Evolutionary conservation across 108 stramenopile species (phyloP).

Genomic region (Bacterosira constricta): DNA sequence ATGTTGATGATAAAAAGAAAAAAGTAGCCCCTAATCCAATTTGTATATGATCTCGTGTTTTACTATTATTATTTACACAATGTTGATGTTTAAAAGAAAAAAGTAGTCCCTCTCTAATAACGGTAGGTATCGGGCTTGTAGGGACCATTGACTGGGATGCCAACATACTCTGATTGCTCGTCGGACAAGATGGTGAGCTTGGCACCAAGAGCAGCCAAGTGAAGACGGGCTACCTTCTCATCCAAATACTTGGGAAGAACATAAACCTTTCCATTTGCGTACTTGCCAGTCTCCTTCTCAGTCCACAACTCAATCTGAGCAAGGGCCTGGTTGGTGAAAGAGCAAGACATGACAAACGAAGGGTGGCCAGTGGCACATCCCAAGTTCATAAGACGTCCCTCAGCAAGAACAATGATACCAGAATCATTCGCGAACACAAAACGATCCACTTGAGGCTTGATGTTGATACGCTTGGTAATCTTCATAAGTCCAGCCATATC

Average conservation of each 20-base stretch:
- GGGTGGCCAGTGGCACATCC: slow-evolving; percentile 99
- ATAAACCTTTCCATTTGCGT: slow-evolving; percentile 95
- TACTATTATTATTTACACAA: slow-evolving; percentile 2
- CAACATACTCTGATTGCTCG: slow-evolving; percentile 99
- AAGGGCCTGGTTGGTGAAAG: slow-evolving; percentile 99
- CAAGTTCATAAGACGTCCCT: slow-evolving; percentile 99
- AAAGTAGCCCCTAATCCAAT: neutral
- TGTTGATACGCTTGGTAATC: slow-evolving; percentile 93
- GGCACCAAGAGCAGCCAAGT: slow-evolving; percentile 94
- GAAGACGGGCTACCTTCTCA: slow-evolving; percentile 99
- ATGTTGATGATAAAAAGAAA: neutral
- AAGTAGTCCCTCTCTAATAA: slow-evolving; percentile 70
- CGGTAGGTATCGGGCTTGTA: slow-evolving; percentile 99
- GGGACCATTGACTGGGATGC: slow-evolving; percentile 91
- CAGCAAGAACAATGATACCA: slow-evolving; percentile 97
- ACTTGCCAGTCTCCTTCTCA: slow-evolving; percentile 93
- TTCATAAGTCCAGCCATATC: slow-evolving; percentile 97
- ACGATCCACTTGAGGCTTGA: slow-evolving; percentile 99
- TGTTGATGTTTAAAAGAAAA: neutral
- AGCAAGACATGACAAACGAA: slow-evolving; percentile 99
- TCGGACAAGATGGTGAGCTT: slow-evolving; percentile 91
- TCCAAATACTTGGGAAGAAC: slow-evolving; percentile 98
- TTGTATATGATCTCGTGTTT: no score
- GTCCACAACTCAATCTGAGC: slow-evolving; percentile 99
- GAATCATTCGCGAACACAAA: slow-evolving; percentile 92